Evolutionary conservation across 176 grass and related monocot species (phyloP).

Genomic region (Hsuehochloa calcarea): DNA sequence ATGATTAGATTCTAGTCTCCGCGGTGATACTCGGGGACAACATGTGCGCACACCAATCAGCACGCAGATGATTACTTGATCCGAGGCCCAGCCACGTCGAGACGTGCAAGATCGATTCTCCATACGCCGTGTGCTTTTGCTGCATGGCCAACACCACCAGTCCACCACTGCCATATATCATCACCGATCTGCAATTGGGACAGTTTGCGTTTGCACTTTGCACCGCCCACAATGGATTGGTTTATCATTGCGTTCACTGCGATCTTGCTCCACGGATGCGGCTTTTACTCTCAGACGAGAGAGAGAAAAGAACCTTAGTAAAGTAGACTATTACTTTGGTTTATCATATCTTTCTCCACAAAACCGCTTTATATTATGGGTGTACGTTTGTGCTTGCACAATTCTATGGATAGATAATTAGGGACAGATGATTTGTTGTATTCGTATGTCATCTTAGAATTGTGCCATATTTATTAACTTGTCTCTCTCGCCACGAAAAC

Average conservation of each 20-base stretch:
- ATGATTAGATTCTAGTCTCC: not conserved
- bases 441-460: not conserved
- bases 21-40: not conserved
- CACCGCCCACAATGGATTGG: not conserved
- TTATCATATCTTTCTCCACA: too few species aligned
- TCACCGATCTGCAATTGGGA: too few species aligned
- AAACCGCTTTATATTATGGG: too few species aligned
- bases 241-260: not conserved
- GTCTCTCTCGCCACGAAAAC: not conserved
- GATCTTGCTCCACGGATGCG: not conserved
- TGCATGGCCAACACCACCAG: not conserved
- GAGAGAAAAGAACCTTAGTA: too few species aligned
- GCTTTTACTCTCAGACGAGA: not conserved
- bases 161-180: too few species aligned
- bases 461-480: too few species aligned
- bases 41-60: not conserved
- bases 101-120: too few species aligned
- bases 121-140: not conserved
- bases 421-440: accelerated
- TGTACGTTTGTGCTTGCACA: not conserved
- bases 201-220: not conserved
- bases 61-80: not conserved
- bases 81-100: not conserved
- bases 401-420: not conserved
- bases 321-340: too few species aligned